Evolutionary conservation across 148 eudicot genomes (phyloP), one percentile per base, ranked within the genome.

Genomic region (Fagopyrum homotropicum): DNA sequence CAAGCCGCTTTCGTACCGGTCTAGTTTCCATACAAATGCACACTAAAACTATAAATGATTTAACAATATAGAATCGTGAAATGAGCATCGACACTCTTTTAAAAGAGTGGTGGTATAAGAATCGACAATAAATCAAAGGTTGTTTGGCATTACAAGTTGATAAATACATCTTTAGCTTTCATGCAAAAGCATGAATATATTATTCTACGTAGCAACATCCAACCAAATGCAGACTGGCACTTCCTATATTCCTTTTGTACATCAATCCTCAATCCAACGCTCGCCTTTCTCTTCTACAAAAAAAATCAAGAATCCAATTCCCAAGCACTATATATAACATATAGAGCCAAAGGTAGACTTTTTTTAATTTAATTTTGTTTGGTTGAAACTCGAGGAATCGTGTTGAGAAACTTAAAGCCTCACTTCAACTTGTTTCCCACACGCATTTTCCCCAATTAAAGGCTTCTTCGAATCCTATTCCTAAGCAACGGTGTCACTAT

Each of bases 141-240:
- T 66, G 71, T 66, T 66, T 66, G 9, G 4, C 45, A 66, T 43
- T 66, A 40, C 30, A 35, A 63, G n/a, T 63, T 63, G 44, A 63
- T 63, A 63, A 45, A 16, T 4, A 63, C 69, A 49, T 8, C 12
- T 49, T 49, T 49, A 49, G 14, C 52, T 11, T 35, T 43, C 30
- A 22, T 40, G 9, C 9, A 14, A 4, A 40, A 40, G 46, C 43
- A 66, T 5, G 22, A 12, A 66, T 66, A 35, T 35, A 35, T 35
- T 35, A 35, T 35, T 2, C 40, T 35, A 35, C 40, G 40, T 35
- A 35, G 40, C 40, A 35, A 12, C 3, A 66, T 17, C 71, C 47
- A 66, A 40, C 71, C 44, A 7, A 66, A 66, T 6, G 47, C 46
- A 66, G 43, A 14, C 71, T 43, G 46, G 71, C 71, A 5, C 26